These are phyloP conservation scores for Diaporthe citri DNA, from an alignment of 2,329 filamentous ascomycete genomes.

Conservation along the genomic window DNA sequence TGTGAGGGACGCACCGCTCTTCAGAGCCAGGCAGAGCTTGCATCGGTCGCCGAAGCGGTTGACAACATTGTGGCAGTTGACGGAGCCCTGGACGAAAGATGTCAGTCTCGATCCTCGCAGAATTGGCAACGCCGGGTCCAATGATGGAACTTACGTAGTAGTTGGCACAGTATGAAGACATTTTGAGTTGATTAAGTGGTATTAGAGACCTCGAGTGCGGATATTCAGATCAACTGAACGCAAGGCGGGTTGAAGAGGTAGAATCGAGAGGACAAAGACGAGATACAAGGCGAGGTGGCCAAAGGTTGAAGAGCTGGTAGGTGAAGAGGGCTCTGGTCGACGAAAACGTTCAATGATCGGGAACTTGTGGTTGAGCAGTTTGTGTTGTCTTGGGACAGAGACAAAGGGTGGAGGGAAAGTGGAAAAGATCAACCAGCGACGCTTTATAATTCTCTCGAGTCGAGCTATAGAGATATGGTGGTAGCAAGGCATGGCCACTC, in stretches of 20 bases:
- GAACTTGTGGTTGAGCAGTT: background rate
- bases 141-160: conserved; percentile 50
- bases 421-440: conserved; percentile 25
- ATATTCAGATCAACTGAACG: conserved; percentile 9
- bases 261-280: conserved; percentile 17
- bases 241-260: too few species aligned
- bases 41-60: conserved; percentile 53
- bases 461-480: conserved; percentile 28
- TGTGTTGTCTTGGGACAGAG: conserved; percentile 6
- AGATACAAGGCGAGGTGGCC: background rate
- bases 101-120: background rate
- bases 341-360: conserved; percentile 12
- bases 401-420: background rate
- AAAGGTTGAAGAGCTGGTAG: background rate
- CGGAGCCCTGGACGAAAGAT: conserved; percentile 47
- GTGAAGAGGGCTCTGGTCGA: background rate
- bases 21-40: conserved; percentile 50
- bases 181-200: conserved; percentile 35
- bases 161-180: conserved; percentile 54
- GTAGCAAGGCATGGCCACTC: conserved; percentile 30
- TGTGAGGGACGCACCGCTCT: conserved; percentile 47
- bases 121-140: too few species aligned
- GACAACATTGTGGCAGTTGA: conserved; percentile 54
- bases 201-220: background rate
- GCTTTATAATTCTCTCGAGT: conserved; percentile 36